phyloP scores from a whole-genome alignment of 164 flowering plant species.

The Sextonia rubra region DNA sequence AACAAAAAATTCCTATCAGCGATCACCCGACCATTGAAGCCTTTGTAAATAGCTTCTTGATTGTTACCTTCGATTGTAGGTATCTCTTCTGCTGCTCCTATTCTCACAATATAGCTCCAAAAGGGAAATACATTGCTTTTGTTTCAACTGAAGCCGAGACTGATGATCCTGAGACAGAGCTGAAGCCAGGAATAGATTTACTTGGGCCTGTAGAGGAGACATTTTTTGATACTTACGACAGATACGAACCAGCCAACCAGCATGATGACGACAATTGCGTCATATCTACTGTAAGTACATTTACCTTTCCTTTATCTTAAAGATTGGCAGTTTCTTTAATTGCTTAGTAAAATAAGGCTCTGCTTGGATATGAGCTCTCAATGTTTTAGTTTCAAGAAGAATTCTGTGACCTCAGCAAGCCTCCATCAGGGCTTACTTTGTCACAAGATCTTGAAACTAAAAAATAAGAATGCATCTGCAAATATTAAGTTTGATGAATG shows the following conservation, averaged over 20 bases:
- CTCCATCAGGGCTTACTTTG: too few species aligned
- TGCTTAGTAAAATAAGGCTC: neutral
- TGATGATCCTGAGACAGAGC: constrained; percentile 73
- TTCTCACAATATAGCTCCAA: constrained; percentile 94
- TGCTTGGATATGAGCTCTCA: neutral
- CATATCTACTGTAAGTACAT: constrained; percentile 68
- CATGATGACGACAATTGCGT: constrained; percentile 60
- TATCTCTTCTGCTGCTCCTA: constrained; percentile 94
- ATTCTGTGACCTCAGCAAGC: too few species aligned
- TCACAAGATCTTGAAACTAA: too few species aligned
- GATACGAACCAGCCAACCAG: constrained; percentile 68
- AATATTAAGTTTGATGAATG: too few species aligned
- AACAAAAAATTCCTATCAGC: too few species aligned
- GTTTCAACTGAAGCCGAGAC: constrained; percentile 93
- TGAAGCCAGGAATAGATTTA: constrained; percentile 84
- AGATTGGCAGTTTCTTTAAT: neutral
- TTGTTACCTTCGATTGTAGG: constrained; percentile 34
- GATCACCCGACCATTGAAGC: neutral
- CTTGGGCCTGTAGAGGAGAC: constrained; percentile 89
- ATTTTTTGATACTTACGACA: constrained; percentile 80
- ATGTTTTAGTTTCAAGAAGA: too few species aligned
- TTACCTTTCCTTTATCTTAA: neutral
- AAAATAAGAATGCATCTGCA: too few species aligned
- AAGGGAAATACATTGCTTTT: constrained; percentile 92
- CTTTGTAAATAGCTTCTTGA: neutral